Base-by-base conservation (phyloP, 2,329 filamentous ascomycete genomes). In the Chlorencoelia australis region DNA sequence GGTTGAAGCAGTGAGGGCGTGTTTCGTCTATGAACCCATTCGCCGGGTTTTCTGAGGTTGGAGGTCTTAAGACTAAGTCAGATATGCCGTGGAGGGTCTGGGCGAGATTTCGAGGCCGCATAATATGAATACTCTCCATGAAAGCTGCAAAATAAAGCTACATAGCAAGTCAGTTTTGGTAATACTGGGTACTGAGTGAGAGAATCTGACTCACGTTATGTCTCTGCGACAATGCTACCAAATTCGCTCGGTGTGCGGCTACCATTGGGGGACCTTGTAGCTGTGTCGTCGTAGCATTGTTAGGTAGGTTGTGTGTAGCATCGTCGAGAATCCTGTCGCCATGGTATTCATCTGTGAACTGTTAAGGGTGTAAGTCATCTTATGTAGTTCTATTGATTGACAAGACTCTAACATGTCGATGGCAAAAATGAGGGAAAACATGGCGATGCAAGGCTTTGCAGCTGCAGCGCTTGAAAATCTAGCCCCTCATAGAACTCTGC, bases 1-100 rank as follows among this genome's bases (percentile, higher is more conserved):
- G 72, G 50, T 88, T 89, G 32, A 83, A 68, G 19, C 69, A 66
- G 54, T 88, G 81, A 1, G 71, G 68, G 6, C 61, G 59, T 1
- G 35, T 17, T 0, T 41, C 42, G 39, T 78, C 69, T 19, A 84
- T 62, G 39, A 68, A 66, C 5, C 79, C 79, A 5, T 57, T 53
- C 1, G 71, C 60, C 59, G 62, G 42, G 59, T 57, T 16, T 60
- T 67, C 9, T 53, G 58, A 44, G 22, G 22, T 25, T 6, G 51
- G 59, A 9, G 68, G 66, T 18, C 54, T 56, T 7, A 81, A 58
- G 21, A 73, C 61, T 5, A 74, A 55, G 37, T 71, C 64, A 3
- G 75, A 67, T 3, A 55, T 52, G 2, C 56, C 46, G 4, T 67
- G 63, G 5, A 81, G 56, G 5, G 60, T 61, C 45, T 75, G 69